These are phyloP conservation scores for Collybia mongolica DNA, from an alignment of 768 basidiomycete genomes.

Conservation along the genomic window DNA sequence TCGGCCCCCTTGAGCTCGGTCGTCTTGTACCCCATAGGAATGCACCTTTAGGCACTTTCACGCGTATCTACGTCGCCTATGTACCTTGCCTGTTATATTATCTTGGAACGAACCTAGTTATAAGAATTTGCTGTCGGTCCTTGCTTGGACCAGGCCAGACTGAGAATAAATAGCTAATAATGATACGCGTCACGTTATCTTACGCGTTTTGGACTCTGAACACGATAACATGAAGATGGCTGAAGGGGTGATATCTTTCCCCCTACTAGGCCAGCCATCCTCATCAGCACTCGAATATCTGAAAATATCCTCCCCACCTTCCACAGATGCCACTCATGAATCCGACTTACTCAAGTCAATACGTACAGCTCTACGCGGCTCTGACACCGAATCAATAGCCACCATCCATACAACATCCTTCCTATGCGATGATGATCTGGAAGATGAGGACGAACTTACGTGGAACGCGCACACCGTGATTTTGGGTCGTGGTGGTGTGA, in stretches of 20 bases:
- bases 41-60: no score
- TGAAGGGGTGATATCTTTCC: constrained; percentile 27
- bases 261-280: constrained; percentile 38
- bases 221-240: no score
- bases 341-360: constrained; percentile 55
- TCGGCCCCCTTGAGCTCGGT: constrained; percentile 10
- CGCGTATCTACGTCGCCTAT: no score
- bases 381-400: constrained; percentile 39
- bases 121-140: no score
- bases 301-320: constrained; percentile 19
- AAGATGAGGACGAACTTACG: constrained; percentile 61
- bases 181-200: no score
- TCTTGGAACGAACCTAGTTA: constrained; percentile 4
- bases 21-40: constrained; percentile 9
- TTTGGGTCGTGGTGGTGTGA: constrained; percentile 64
- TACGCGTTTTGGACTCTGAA: no score
- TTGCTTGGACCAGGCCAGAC: no score
- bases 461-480: constrained; percentile 70
- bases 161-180: no score
- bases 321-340: constrained; percentile 20
- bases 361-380: constrained; percentile 56
- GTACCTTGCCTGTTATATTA: constrained; percentile 1
- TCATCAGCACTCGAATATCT: constrained; percentile 46
- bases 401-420: constrained; percentile 42
- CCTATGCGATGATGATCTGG: constrained; percentile 34